These are phyloP conservation scores for Penstemon barbatus DNA, from an alignment of 257 asterid genomes.

Conservation along the genomic window DNA sequence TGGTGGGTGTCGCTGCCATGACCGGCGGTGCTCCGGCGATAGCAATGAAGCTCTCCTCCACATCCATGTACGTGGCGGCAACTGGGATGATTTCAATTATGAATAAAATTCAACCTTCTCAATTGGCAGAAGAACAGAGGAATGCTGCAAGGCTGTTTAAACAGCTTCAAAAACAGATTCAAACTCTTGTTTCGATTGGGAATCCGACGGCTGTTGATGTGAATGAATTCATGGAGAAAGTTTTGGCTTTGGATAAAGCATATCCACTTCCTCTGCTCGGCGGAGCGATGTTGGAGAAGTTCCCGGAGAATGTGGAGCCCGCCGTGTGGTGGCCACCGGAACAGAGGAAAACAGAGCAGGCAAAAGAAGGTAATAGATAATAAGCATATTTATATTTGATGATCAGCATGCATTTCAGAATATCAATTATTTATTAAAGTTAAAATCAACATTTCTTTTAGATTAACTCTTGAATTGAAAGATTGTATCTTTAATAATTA, in stretches of 20 bases:
- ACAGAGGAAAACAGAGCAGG: conserved; percentile 17
- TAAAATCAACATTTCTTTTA: too few relatives aligned
- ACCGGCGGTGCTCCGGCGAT: conserved; percentile 23
- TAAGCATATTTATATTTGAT: too few relatives aligned
- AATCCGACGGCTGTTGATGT: conserved; percentile 43
- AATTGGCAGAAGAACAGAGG: conserved; percentile 75
- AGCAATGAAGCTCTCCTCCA: conserved; percentile 46
- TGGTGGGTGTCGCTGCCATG: conserved; percentile 39
- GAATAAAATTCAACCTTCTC: conserved; percentile 75
- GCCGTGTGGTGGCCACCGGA: conserved; percentile 65
- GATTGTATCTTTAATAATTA: too few relatives aligned
- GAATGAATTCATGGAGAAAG: conserved; percentile 50
- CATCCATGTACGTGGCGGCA: conserved; percentile 49
- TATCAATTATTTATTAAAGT: too few relatives aligned
- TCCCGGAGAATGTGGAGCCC: conserved; percentile 47
- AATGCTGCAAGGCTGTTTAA: conserved; percentile 62
- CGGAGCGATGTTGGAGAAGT: conserved; percentile 50
- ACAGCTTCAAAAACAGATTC: conserved; percentile 50
- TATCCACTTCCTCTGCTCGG: conserved; percentile 64
- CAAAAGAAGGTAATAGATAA: neutral
- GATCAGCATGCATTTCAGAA: too few relatives aligned
- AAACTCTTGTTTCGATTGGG: conserved; percentile 41
- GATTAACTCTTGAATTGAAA: too few relatives aligned
- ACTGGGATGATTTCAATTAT: conserved; percentile 45
- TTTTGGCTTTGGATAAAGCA: conserved; percentile 65